phyloP scores from a whole-genome alignment of 257 asterid species.

The Ballota nigra region DNA sequence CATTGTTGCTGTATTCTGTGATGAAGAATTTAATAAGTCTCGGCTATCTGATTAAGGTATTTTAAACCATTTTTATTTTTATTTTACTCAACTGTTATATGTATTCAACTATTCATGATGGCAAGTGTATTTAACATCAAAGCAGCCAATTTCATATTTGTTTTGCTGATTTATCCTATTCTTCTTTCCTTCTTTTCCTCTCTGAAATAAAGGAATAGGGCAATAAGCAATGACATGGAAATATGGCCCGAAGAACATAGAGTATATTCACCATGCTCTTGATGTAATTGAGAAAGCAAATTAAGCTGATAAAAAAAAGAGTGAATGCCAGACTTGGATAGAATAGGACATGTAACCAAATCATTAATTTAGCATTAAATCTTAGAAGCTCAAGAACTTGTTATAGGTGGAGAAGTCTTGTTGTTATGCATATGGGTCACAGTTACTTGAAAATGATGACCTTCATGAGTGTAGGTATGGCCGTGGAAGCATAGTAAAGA shows the following conservation, averaged over 20 bases:
- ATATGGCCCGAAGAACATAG: conserved; percentile 3
- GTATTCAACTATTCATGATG: conserved; percentile 11
- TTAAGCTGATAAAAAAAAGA: background rate
- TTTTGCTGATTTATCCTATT: background rate
- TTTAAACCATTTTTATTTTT: conserved; percentile 4
- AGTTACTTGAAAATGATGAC: background rate
- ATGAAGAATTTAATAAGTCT: conserved; percentile 67
- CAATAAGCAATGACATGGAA: background rate
- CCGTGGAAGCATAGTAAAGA: background rate
- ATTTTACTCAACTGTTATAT: conserved; percentile 20
- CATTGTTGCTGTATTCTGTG: conserved; percentile 81
- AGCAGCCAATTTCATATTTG: background rate
- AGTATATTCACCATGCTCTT: background rate
- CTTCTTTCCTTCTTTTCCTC: conserved; percentile 13
- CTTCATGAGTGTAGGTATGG: conserved; percentile 1
- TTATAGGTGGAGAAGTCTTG: background rate
- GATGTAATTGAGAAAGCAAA: conserved; percentile 1
- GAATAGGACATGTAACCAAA: conserved; percentile 13
- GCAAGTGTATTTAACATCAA: conserved; percentile 16
- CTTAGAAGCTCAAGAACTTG: background rate
- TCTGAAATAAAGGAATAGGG: background rate
- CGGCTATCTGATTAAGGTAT: conserved; percentile 84
- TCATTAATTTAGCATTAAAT: background rate
- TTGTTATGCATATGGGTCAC: background rate
- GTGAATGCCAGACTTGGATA: background rate